Base-by-base conservation (phyloP, 768 basidiomycete species). In the Suillus ampliporus region DNA sequence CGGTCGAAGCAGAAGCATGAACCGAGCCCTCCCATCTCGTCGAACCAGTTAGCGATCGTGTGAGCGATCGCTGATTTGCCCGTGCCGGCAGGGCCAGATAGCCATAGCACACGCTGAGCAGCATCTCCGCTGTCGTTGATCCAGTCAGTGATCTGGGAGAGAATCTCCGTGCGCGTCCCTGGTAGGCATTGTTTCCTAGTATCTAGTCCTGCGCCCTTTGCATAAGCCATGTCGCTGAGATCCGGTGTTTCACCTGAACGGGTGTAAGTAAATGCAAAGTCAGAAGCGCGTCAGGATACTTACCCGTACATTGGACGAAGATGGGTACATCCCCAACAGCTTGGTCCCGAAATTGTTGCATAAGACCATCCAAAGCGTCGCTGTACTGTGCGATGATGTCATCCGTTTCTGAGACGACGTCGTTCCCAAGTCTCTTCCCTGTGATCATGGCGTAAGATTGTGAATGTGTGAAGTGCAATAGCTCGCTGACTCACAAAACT, bases 61-160 rank as follows among this genome's bases (percentile, higher is more conserved):
- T n/a, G n/a, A n/a, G n/a, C n/a, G n/a, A n/a, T n/a, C n/a, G n/a
- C n/a, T n/a, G n/a, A n/a, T n/a, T n/a, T n/a, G n/a, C n/a, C n/a
- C n/a, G n/a, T n/a, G n/a, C n/a, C n/a, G n/a, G 71, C 71, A 35
- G 59, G 61, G 37, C 70, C 71, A 14, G 47, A 70, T 21, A 71
- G 66, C 71, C 72, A 75, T 15, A 66, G 68, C 21, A 70, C 51
- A 2, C 7, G 56, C 28, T 64, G 61, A 7, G 37, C 56, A 37
- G 23, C 35, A 23, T 61, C 21, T 61, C 0, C 11, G 5, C 3
- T 21, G 34, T 13, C 21, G 53, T 63, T 41, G 8, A 58, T 23
- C 71, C 71, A 72, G 7, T 51, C 46, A 0, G 43, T 56, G 23
- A 72, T 69, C 14, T 66, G 38, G 23, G 61, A 31, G n/a, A 72